A percentile compares a stretch with the other conserved stretches of the same genome.
Conservation (phyloP, 2,329 filamentous ascomycete species). For the Aspergillus pseudoterreus region DNA sequence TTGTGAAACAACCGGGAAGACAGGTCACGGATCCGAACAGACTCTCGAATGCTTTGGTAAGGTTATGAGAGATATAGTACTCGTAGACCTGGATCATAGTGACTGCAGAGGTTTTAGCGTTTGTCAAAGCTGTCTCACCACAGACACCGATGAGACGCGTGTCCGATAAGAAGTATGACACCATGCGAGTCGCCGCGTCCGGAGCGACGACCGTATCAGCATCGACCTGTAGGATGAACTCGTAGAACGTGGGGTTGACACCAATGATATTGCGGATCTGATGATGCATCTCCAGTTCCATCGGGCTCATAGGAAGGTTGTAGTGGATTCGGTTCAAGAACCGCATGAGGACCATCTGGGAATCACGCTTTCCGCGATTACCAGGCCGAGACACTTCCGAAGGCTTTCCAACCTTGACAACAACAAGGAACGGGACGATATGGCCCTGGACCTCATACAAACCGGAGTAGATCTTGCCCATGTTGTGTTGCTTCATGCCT, state of each 20-base stretch:
- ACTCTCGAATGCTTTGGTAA: conserved; percentile 95
- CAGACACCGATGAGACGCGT: conserved; percentile 91
- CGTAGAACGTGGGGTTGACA: conserved; percentile 97
- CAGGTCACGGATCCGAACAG: conserved; percentile 97
- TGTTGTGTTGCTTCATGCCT: conserved; percentile 96
- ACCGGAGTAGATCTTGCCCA: conserved; percentile 98
- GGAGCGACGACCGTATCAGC: conserved; percentile 91
- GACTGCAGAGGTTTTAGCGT: conserved; percentile 86
- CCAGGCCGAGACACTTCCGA: conserved; percentile 74
- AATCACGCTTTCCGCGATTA: conserved; percentile 98
- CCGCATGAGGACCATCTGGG: conserved; percentile 96
- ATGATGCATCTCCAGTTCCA: conserved; percentile 97
- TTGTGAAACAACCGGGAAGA: conserved; percentile 96
- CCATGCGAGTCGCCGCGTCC: conserved; percentile 88
- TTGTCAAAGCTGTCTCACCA: conserved; percentile 89
- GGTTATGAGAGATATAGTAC: conserved; percentile 98
- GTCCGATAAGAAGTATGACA: conserved; percentile 85
- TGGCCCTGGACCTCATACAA: conserved; percentile 97
- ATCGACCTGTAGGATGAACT: conserved; percentile 94
- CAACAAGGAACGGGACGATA: conserved; percentile 93
- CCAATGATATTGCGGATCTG: conserved; percentile 98
- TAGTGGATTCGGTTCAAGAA: conserved; percentile 99
- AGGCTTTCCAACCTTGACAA: conserved; percentile 90
- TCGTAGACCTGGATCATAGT: conserved; percentile 99
- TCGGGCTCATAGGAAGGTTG: conserved; percentile 89